Percentiles rank a stretch among this genome's conserved stretches.
These are phyloP conservation scores for Yarrowia bubula DNA, from an alignment of 805 yeast species.

Conservation along the genomic window DNA sequence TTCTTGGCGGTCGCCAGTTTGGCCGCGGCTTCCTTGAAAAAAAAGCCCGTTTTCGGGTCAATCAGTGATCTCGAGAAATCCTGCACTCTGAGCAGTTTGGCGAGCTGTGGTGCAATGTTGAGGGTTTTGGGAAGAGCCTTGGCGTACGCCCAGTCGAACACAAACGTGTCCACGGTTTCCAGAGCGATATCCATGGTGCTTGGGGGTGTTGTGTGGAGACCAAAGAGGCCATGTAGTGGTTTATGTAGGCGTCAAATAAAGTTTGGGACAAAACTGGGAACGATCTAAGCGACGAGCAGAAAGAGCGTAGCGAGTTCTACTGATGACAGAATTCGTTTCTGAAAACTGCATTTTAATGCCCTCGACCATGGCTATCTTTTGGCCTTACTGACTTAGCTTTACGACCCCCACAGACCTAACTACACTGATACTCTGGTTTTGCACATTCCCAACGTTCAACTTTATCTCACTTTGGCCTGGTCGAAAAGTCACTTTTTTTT, in stretches of 20 bases:
- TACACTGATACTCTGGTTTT: background rate
- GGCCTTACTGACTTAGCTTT: too few relatives aligned
- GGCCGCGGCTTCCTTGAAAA: constrained; percentile 11
- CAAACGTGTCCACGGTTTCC: constrained; percentile 70
- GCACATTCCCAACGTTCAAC: constrained; percentile 2
- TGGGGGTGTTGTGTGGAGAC: background rate
- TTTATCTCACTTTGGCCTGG: background rate
- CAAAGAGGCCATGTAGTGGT: background rate
- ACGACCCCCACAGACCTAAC: background rate
- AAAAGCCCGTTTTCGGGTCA: constrained; percentile 10
- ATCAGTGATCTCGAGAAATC: constrained; percentile 8
- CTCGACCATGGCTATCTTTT: too few relatives aligned
- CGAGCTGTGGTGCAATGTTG: constrained; percentile 10
- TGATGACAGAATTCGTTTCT: too few relatives aligned
- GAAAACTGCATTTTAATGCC: too few relatives aligned
- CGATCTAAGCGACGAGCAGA: too few relatives aligned
- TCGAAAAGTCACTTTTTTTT: background rate
- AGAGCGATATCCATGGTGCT: constrained; percentile 81
- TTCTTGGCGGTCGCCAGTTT: constrained; percentile 13
- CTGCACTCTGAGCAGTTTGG: constrained; percentile 18
- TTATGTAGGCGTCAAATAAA: too few relatives aligned
- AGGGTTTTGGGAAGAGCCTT: constrained; percentile 51
- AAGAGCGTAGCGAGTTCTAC: too few relatives aligned
- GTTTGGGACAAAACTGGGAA: too few relatives aligned
- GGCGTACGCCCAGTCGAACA: constrained; percentile 76